phyloP scores from a whole-genome alignment of 306 rosid species.

The Glycine tomentella region DNA sequence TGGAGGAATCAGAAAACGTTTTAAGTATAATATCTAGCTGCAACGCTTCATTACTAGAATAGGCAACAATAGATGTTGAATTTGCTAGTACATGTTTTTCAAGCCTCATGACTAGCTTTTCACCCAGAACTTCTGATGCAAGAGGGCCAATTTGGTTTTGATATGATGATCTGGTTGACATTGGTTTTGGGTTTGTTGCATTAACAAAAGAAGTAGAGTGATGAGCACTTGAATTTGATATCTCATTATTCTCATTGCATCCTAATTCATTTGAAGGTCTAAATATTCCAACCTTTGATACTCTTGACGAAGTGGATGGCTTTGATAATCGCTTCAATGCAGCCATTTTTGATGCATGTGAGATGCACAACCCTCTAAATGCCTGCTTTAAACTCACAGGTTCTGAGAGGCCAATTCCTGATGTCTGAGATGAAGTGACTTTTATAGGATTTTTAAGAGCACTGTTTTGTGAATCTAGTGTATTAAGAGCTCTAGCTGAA shows the following conservation, averaged over 20 bases:
- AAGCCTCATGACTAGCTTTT: conserved; percentile 36
- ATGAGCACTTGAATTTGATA: conserved; percentile 46
- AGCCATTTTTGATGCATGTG: conserved; percentile 96
- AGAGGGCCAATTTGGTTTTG: conserved; percentile 55
- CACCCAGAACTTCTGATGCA: conserved; percentile 49
- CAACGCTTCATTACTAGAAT: conserved; percentile 11
- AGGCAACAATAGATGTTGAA: conserved; percentile 39
- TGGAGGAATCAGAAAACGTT: conserved; percentile 41
- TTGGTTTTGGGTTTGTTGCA: conserved; percentile 42
- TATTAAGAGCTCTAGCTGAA: conserved; percentile 56
- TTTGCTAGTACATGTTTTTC: conserved; percentile 45
- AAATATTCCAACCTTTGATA: conserved; percentile 74
- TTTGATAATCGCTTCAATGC: conserved; percentile 77
- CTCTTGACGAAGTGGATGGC: conserved; percentile 64
- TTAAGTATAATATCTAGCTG: conserved; percentile 42
- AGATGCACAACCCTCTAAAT: conserved; percentile 78
- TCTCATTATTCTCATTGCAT: background rate
- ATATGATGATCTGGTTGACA: conserved; percentile 43
- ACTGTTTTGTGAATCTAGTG: conserved; percentile 58
- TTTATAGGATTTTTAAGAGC: conserved; percentile 52
- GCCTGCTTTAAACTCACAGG: conserved; percentile 91
- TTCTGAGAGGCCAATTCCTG: conserved; percentile 82
- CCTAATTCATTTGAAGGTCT: conserved; percentile 51
- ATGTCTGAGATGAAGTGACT: conserved; percentile 60
- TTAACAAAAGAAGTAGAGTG: conserved; percentile 46